Base-by-base conservation (phyloP, 306 rosid species). In the Quercus engelmannii region DNA sequence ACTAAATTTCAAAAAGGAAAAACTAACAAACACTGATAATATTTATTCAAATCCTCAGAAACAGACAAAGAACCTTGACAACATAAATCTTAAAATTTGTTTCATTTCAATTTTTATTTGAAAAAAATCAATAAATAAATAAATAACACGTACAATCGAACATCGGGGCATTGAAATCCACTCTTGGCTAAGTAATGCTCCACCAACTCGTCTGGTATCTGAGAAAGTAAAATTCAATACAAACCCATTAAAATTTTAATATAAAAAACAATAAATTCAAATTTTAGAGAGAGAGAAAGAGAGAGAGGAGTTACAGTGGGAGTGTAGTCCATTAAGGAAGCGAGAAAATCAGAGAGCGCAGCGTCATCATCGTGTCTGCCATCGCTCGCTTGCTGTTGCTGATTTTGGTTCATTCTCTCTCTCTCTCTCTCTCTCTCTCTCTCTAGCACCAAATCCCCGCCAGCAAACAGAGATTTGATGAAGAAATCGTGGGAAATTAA, bases 121-220 rank as follows among this genome's bases (percentile, higher is more conserved):
- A 5, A 26, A 10, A 10, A 5, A 13, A 49, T 51, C 54, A 13
- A 30, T 55, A 28, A 1, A 55, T 6, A 13, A 58, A 62, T 35
- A 79, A 73, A 56, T 76, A 82, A 84, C 79, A 93, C 98, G 74
- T 80, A 95, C 99, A 95, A 82, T 95, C 98, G 90, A 87, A 90
- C 88, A 82, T 95, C 98, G 11, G 98, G 97, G 79, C 94, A 95
- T 75, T 95, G 98, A 73, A 93, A 95, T n/a, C 98, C 97, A 76
- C 97, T 91, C 84, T 89, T 95, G 70, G 89, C 97, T 35, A 95
- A 80, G 92, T 91, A 95, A 87, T 95, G 98, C 83, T 93, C 97
- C 82, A 91, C 99, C 74, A 95, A 86, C 79, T 95, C 99, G 84
- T 95, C 97, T 14, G 98, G 99, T 83, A 91, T 92, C 99, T 92